Base-by-base conservation (phyloP, 495 filamentous ascomycete genomes). In the Trichoderma orchidacearum region DNA sequence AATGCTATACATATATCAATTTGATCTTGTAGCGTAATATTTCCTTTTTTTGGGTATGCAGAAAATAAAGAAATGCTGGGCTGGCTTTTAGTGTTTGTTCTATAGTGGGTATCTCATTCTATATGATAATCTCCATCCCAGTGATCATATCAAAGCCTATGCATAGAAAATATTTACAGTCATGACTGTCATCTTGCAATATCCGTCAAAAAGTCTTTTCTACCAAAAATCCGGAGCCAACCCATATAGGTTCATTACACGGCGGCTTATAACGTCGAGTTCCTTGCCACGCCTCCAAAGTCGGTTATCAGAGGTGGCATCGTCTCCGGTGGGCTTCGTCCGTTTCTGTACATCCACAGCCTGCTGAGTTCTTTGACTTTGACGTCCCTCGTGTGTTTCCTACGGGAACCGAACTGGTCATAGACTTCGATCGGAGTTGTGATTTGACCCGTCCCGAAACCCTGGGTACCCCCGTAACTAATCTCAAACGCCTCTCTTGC, bases 281-380 rank as follows among this genome's bases (percentile, higher is more conserved):
- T 48, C 9, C 41, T 27, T 7, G 18, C 18, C 4, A 48, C 27
- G 12, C 41, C 41, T 2, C 9, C n/a, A 18, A 48, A 25, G 6
- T 48, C 41, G 7, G 41, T 23, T 15, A n/a, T 30, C 52, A 67
- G 41, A 23, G 48, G 13, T 0, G 63, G 63, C 51, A 66, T 65
- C 48, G 56, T 63, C 50, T 72, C 71, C 21, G 68, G 61, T 12
- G 85, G 84, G n/a, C 71, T 77, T 31, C 69, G 65, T 15, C 87
- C 86, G 66, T 87, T 85, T 48, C 83, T 71, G 64, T 90, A 90
- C 65, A 74, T 64, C 87, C 87, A 90, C 31, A 90, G 62, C 51
- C 86, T 75, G 66, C 85, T 88, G 56, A 88, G 67, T 60, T 88
- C 80, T 66, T 79, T 87, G 2, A 90, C 82, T 41, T 56, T 62